Evolutionary conservation across 2,329 filamentous ascomycete species (phyloP), one percentile per base, ranked within the genome.

Genomic region (Teratosphaeria pseudoeucalypti): DNA sequence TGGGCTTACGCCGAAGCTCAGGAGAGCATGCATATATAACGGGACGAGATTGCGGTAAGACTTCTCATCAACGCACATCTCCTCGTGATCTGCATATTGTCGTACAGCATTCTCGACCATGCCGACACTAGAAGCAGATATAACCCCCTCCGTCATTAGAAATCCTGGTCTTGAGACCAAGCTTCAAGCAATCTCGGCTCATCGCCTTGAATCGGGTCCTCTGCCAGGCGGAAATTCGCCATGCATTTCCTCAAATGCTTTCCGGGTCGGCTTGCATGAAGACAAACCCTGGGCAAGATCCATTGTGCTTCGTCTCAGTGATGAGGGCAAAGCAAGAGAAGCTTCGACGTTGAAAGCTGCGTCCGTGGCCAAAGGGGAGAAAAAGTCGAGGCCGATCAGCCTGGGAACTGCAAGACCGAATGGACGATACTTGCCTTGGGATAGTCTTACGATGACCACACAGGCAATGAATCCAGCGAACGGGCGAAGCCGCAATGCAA

Each of bases 361-460:
- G 43, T 49, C 43, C 62, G 91, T 91, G 5, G 92, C 92, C 53
- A 83, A 82, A 59, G 87, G 86, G 71, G 82, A 97, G 58, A 88
- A 88, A 70, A 89, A 81, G 49, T 90, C 91, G 0, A 90, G 88
- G 14, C 76, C 96, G 60, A 94, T 99, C 70, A 96, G 91, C 1
- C 85, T 99, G 1, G 94, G 94, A 58, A 94, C 94, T 57, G 94
- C 94, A 3, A 79, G 99, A 23, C 94, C 94, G 4, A 92, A 90
- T 14, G 84, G 89, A 61, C 86, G 92, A 72, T 90, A 95, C 75
- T 99, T 99, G 70, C 94, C 94, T 19, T 86, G 97, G 68, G 85
- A 92, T 64, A 81, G 87, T 64, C 75, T 97, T 55, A 82, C 81
- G 63, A 76, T 96, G 75, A 89, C 87, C 66, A 84, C 95, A 1